These are phyloP conservation scores for Suhomyces maxii DNA, from an alignment of 1,139 yeast species.

Conservation along the genomic window DNA sequence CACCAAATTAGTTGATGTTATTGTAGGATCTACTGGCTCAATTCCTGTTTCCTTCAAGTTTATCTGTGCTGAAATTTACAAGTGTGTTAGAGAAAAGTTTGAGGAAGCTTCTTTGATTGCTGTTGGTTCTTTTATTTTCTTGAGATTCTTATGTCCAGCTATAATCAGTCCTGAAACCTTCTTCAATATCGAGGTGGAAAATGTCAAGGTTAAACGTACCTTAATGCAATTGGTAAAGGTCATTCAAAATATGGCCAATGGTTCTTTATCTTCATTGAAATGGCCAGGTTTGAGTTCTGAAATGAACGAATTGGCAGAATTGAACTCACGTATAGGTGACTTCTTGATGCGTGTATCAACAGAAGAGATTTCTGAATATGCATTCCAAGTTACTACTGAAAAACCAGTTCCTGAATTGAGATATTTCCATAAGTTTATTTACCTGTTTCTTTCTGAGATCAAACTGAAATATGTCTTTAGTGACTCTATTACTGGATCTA, in stretches of 20 bases:
- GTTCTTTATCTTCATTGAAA: conserved; percentile 56
- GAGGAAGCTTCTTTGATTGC: conserved; percentile 71
- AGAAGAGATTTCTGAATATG: conserved; percentile 21
- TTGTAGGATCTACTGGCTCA: conserved; percentile 52
- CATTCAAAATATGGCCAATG: conserved; percentile 86
- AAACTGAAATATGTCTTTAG: conserved; percentile 39
- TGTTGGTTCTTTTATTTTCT: conserved; percentile 83
- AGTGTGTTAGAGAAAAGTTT: conserved; percentile 62
- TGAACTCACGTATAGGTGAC: conserved; percentile 46
- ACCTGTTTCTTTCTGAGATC: conserved; percentile 58
- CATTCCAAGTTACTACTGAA: conserved; percentile 24
- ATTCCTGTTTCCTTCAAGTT: conserved; percentile 76
- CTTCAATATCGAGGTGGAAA: conserved; percentile 47
- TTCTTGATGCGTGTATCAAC: conserved; percentile 38
- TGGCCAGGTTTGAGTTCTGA: conserved; percentile 55
- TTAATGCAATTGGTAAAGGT: conserved; percentile 82
- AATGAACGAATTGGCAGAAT: conserved; percentile 41
- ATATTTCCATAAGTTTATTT: conserved; percentile 66
- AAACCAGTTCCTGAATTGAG: conserved; percentile 49
- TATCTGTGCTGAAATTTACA: conserved; percentile 71
- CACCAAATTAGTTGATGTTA: conserved; percentile 58
- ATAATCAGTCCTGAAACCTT: conserved; percentile 83
- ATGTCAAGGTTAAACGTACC: conserved; percentile 61
- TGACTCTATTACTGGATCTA: conserved; percentile 22
- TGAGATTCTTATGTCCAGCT: conserved; percentile 88